Evolutionary conservation across 2,329 filamentous ascomycete species (phyloP).

Genomic region (Diaporthe velutina): DNA sequence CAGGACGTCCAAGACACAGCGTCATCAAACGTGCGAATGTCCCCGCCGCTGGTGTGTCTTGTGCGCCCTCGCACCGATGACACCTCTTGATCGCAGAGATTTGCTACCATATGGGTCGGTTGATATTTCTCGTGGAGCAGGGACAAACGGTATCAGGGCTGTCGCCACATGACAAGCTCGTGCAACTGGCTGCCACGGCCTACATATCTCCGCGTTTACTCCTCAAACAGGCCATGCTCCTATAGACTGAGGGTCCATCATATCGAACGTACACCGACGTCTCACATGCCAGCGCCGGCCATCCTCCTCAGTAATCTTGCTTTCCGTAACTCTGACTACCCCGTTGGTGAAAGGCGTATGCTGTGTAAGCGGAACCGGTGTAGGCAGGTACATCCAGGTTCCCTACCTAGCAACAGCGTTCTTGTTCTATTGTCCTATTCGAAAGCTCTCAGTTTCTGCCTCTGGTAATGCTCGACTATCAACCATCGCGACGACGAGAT

Average conservation of each 20-base stretch:
- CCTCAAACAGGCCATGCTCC: background rate
- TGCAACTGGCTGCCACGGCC: constrained; percentile 1
- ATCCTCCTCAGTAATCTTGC: background rate
- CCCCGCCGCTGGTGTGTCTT: constrained; percentile 13
- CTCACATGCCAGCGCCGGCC: constrained; percentile 4
- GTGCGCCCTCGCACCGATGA: constrained; percentile 23
- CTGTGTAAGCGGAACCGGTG: background rate
- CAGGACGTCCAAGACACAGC: constrained; percentile 7
- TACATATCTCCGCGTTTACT: background rate
- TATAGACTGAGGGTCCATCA: background rate
- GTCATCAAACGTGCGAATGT: background rate
- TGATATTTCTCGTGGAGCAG: background rate
- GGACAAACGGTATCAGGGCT: background rate
- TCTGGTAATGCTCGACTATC: background rate
- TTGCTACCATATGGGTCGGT: background rate
- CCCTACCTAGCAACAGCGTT: background rate
- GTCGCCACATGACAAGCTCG: background rate
- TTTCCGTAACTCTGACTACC: background rate
- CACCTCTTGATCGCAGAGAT: constrained; percentile 26
- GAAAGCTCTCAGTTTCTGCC: background rate
- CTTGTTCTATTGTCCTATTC: background rate
- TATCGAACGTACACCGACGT: background rate
- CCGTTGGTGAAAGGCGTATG: background rate
- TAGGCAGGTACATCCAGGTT: background rate
- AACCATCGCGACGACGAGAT: background rate